Evolutionary conservation across 1,284 basidiomycete species (phyloP), one percentile per base, ranked within the genome.

Genomic region (Cutaneotrichosporon sp.): DNA sequence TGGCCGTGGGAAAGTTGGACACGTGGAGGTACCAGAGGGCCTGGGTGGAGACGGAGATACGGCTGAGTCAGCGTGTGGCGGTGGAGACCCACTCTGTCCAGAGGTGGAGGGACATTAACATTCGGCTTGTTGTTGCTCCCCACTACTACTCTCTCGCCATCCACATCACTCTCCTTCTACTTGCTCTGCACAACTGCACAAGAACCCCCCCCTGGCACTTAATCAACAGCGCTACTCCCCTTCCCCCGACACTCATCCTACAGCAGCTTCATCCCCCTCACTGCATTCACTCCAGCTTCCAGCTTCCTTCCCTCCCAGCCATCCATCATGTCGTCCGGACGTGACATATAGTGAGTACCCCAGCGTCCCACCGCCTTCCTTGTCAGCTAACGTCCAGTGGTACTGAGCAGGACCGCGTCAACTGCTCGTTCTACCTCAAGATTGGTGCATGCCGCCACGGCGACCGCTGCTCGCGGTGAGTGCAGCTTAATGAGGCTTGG

Each of bases 371-470:
- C n/a, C 9, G 31, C 33, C 25, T 49, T 55, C 24, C 25, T 45
- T 38, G 20, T 16, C 4, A 11, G 33, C 62, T 66, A 52, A 63
- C 65, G 43, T n/a, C 20, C 66, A 80, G 79, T 59, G 79, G 79
- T 46, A 80, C 79, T 4, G 79, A 80, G 62, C 79, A 80, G 62
- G 79, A 80, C 62, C 71, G 79, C 47, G 78, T 80, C 51, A 80
- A 80, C 67, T 80, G 79, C 68, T 79, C 79, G 3, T 80, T 80
- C 72, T 80, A 80, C 73, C 73, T 79, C 61, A 80, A 80, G 71
- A 80, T 79, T 55, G 78, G 77, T 36, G 78, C 79, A 16, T 79
- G 77, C 60, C 60, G 78, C 66, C 78, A 81, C 66, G 79, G 79
- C 27, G 77, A 79, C 58, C 69, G 79, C 56, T 78, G 79, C 65